Conservation (phyloP, 768 basidiomycete genomes). For the Phaffia tasmanica region DNA sequence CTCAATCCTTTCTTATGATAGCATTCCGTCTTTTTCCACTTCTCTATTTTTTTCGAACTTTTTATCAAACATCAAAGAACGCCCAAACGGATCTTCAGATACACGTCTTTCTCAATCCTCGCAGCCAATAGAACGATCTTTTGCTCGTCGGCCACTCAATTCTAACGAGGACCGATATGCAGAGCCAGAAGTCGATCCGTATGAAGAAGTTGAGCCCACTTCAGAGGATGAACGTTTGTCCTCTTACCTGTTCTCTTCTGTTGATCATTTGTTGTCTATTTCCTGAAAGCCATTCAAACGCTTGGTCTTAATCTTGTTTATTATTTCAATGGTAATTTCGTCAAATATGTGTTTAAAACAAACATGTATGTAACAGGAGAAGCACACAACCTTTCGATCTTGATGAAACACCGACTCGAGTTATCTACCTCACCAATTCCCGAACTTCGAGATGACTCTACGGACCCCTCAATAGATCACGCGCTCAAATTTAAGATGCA, state of each 20-base stretch:
- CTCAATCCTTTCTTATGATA: no score
- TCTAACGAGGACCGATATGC: constrained; percentile 8
- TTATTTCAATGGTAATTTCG: no score
- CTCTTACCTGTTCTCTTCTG: not conserved
- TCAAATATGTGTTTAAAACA: no score
- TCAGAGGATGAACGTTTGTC: constrained; percentile 8
- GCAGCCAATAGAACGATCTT: not conserved
- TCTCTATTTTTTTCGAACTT: not conserved
- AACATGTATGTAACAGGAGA: not conserved
- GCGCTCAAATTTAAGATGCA: no score
- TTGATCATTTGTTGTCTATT: no score
- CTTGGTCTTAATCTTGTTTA: no score
- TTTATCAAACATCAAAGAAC: not conserved
- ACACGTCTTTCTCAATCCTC: not conserved
- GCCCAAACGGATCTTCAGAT: not conserved
- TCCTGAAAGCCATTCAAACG: no score
- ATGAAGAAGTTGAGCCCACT: constrained; percentile 10
- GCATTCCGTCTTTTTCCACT: not conserved
- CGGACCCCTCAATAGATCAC: no score
- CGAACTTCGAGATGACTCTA: no score
- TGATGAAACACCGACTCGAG: not conserved
- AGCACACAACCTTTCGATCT: not conserved
- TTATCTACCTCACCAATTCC: no score
- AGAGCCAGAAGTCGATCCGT: constrained; percentile 9
- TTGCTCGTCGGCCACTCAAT: constrained; percentile 1